These are phyloP conservation scores for Kwoniella shandongensis DNA, from an alignment of 768 basidiomycete genomes.

Conservation along the genomic window DNA sequence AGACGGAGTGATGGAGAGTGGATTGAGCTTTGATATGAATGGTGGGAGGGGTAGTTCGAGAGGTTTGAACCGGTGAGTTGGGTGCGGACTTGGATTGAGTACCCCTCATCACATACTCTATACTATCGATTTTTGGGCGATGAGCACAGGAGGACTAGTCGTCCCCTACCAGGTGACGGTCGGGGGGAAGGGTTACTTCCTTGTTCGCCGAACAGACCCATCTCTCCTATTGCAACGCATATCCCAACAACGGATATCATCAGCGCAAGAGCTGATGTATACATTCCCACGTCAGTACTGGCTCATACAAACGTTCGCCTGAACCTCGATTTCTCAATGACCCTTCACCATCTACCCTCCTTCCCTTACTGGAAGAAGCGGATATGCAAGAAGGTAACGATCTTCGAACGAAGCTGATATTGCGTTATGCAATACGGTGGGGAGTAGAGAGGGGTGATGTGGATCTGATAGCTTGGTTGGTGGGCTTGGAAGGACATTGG, in stretches of 20 bases:
- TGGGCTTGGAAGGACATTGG: conserved; percentile 32
- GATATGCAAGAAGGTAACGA: conserved; percentile 13
- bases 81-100: too few species aligned
- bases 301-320: conserved; percentile 15
- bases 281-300: too few species aligned
- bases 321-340: conserved; percentile 21
- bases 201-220: too few species aligned
- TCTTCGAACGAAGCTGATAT: conserved; percentile 24
- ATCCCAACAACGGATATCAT: too few species aligned
- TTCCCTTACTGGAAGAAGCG: conserved; percentile 11
- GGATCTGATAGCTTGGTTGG: conserved; percentile 39
- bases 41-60: background rate
- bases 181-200: too few species aligned
- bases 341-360: conserved; percentile 12
- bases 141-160: too few species aligned
- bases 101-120: too few species aligned
- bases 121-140: too few species aligned
- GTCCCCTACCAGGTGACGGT: too few species aligned
- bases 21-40: too few species aligned
- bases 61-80: background rate
- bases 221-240: too few species aligned
- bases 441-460: conserved; percentile 38
- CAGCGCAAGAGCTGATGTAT: too few species aligned
- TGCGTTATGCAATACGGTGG: conserved; percentile 38
- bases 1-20: background rate